Evolutionary conservation across 306 rosid genomes (phyloP).

Genomic region (Cicer bijugum): DNA sequence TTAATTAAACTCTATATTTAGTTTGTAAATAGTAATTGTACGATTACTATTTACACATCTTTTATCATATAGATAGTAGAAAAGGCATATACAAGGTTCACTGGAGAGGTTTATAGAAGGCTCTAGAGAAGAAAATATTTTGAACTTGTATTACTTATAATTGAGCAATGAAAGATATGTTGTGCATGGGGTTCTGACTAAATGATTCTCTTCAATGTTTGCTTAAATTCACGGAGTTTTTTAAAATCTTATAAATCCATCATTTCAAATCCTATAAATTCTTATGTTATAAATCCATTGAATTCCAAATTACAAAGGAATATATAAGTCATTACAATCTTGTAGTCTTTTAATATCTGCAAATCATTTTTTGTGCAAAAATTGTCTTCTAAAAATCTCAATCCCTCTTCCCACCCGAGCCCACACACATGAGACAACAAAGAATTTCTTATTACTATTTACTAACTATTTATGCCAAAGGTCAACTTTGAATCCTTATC

Average conservation of each 20-base stretch:
- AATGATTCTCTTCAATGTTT: too few species aligned
- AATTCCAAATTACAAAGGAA: too few species aligned
- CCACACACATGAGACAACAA: background rate
- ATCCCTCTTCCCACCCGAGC: too few species aligned
- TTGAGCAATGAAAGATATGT: slow-evolving; percentile 4
- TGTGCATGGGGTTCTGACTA: background rate
- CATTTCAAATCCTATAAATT: too few species aligned
- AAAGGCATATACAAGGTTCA: background rate
- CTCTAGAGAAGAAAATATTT: background rate
- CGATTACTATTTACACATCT: background rate
- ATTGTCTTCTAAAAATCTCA: too few species aligned
- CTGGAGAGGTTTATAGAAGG: background rate
- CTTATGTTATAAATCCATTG: too few species aligned
- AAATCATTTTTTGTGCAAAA: too few species aligned
- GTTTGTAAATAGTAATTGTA: background rate
- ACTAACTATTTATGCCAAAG: background rate
- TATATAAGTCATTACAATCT: too few species aligned
- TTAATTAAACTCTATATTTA: slow-evolving; percentile 26
- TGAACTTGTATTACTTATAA: background rate
- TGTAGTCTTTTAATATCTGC: too few species aligned
- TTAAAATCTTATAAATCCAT: too few species aligned
- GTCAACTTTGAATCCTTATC: background rate
- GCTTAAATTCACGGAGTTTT: too few species aligned
- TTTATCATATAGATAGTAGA: slow-evolving; percentile 11
- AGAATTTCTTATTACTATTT: background rate